A percentile compares a stretch with the other conserved stretches of the same genome.
Evolutionary conservation across 179 eudicot species (phyloP).

Genomic region (Sideroxylon spinosum): DNA sequence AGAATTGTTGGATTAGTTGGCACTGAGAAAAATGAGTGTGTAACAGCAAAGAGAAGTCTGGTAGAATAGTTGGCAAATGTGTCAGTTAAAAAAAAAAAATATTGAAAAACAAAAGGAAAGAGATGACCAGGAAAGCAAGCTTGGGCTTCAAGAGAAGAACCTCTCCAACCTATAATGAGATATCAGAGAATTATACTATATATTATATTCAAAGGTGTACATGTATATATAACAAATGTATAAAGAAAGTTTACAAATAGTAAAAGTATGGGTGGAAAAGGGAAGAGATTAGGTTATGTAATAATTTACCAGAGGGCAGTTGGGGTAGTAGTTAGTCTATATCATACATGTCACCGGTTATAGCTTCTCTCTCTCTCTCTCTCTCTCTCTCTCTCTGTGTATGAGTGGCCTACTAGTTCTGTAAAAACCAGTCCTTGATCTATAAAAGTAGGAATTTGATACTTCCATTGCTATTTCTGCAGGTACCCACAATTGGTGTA

Average conservation of each 20-base stretch:
- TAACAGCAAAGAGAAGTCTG: conserved; percentile 58
- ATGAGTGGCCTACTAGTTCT: conserved; percentile 16
- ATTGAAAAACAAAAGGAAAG: conserved; percentile 12
- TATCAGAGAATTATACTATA: conserved; percentile 9
- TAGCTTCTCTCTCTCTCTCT: conserved; percentile 26
- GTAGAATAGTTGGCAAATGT: conserved; percentile 65
- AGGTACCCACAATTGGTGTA: conserved; percentile 36
- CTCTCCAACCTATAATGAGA: conserved; percentile 32
- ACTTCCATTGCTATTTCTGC: conserved; percentile 36
- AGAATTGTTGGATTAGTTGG: conserved; percentile 61
- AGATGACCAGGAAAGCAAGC: conserved; percentile 31
- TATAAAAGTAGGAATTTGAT: conserved; percentile 37
- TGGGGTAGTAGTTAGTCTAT: conserved; percentile 56
- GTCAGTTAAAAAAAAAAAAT: conserved; percentile 44
- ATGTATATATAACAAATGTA: not conserved
- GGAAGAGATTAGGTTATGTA: conserved; percentile 34
- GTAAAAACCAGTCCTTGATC: conserved; percentile 16
- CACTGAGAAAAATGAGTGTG: conserved; percentile 62
- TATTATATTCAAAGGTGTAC: not conserved
- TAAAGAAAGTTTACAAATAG: conserved; percentile 10
- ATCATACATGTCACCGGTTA: conserved; percentile 42
- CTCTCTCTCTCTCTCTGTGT: not conserved
- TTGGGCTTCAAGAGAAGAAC: conserved; percentile 69
- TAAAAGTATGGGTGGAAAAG: conserved; percentile 15
- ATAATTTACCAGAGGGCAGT: conserved; percentile 63